Evolutionary conservation across 306 rosid genomes (phyloP), one percentile per base, ranked within the genome.

Genomic region (Bauhinia variegata): DNA sequence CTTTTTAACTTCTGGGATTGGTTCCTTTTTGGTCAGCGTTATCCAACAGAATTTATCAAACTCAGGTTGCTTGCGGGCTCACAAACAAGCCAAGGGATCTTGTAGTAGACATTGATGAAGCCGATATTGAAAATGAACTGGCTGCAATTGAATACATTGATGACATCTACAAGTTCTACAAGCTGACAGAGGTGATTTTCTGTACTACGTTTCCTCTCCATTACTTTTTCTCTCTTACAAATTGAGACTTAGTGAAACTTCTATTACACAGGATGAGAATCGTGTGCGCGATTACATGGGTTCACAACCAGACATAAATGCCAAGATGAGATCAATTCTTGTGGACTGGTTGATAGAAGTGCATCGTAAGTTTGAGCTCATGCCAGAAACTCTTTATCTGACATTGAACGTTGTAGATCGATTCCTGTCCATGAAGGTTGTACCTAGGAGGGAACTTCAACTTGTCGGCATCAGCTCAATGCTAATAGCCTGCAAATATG

Each of bases 321-420:
- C 71, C 5, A 82, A 76, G 73, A 82, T 85, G 90, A 82, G 90
- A 53, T 63, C 87, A 5, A 85, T 82, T 33, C 81, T 82, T 39
- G 70, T 82, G 23, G 90, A 85, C 67, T 85, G 87, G 90, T 43
- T 85, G 28, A 23, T 23, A 23, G 28, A 23, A 23, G 28, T 23
- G 28, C 28, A 23, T 23, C 28, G 2, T 23, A 23, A 23, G 2
- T 23, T 23, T 23, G 2, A 23, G 28, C 28, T 23, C 28, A 23
- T 1, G 28, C 28, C 28, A 23, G 28, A 23, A 23, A 23, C 28
- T 23, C 28, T 23, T 23, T 23, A 23, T 23, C 28, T 23, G 2
- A 23, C 28, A 23, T 1, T 23, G 2, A 23, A 23, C 28, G 2
- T 23, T 1, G 28, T 23, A 2, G 28, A 23, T 23, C 28, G 28